A percentile compares a stretch with the other conserved stretches of the same genome.
phyloP scores from a whole-genome alignment of 352 stramenopile genomes.

The Phytopythium sindhum region DNA sequence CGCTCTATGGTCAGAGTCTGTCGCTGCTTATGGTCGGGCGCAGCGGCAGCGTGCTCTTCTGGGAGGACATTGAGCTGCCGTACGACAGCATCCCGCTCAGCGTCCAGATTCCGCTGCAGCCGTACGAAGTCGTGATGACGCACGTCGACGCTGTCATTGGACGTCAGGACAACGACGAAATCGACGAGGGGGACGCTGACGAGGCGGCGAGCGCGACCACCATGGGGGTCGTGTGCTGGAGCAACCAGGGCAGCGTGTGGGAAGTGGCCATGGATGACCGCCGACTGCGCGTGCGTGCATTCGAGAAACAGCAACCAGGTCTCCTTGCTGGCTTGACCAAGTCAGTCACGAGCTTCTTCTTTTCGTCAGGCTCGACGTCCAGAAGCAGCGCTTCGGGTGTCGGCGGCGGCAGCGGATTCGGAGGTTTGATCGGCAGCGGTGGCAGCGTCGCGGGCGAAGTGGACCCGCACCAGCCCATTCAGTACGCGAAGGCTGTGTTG shows the following conservation, averaged over 20 bases:
- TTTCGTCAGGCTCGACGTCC: slow-evolving; percentile 33
- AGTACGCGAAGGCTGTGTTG: slow-evolving; percentile 48
- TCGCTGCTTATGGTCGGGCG: slow-evolving; percentile 66
- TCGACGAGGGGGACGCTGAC: neutral
- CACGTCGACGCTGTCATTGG: slow-evolving; percentile 32
- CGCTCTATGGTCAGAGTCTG: slow-evolving; percentile 55
- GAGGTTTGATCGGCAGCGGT: neutral
- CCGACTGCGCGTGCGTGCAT: slow-evolving; percentile 67
- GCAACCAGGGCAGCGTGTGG: slow-evolving; percentile 74
- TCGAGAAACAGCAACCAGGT: slow-evolving; percentile 63
- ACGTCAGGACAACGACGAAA: slow-evolving; percentile 2
- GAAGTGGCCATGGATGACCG: slow-evolving; percentile 77
- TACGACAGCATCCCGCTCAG: slow-evolving; percentile 76
- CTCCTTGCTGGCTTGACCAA: slow-evolving; percentile 72
- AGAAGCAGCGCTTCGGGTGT: slow-evolving; percentile 12
- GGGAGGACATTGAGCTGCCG: slow-evolving; percentile 75
- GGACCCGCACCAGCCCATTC: slow-evolving; percentile 50
- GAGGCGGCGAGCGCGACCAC: slow-evolving; percentile 11
- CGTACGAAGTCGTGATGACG: slow-evolving; percentile 47
- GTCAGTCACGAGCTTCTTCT: slow-evolving; percentile 80
- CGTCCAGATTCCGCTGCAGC: slow-evolving; percentile 69
- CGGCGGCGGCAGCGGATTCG: neutral
- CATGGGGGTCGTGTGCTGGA: slow-evolving; percentile 73
- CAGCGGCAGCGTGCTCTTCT: slow-evolving; percentile 73
- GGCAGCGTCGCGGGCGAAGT: slow-evolving; percentile 20